Percentiles rank a stretch among this genome's conserved stretches.
Conservation (phyloP, 2,329 filamentous ascomycete species). For the Diaporthe australafricana region DNA sequence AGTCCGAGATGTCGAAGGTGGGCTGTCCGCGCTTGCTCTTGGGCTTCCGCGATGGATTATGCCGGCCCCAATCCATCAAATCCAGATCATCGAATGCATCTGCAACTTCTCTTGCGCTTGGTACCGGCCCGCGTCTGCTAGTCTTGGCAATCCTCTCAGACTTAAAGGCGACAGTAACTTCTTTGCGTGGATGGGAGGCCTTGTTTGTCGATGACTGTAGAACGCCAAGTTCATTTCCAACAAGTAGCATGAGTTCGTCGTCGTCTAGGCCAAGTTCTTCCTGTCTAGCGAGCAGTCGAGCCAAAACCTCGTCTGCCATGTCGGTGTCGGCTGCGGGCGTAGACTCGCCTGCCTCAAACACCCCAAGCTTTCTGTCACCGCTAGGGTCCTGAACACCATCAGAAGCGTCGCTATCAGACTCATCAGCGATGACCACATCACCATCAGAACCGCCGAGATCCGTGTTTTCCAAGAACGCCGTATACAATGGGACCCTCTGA, state of each 20-base stretch:
- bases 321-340: conserved; percentile 54
- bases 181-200: neutral
- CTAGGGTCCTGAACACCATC: conserved; percentile 46
- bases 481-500: conserved; percentile 39
- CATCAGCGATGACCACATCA: conserved; percentile 52
- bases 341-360: conserved; percentile 41
- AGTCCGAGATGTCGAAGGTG: conserved; percentile 70
- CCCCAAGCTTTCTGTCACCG: conserved; percentile 47
- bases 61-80: conserved; percentile 84
- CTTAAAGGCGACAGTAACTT: neutral
- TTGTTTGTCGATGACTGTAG: conserved; percentile 26
- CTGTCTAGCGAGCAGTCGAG: conserved; percentile 70
- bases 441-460: conserved; percentile 59
- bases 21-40: conserved; percentile 69
- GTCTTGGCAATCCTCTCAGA: neutral
- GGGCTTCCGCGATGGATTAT: conserved; percentile 69
- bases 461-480: conserved; percentile 46
- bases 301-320: conserved; percentile 71
- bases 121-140: conserved; percentile 37
- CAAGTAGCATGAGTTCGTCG: conserved; percentile 69
- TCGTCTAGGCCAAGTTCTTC: conserved; percentile 72
- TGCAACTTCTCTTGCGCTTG: conserved; percentile 54
- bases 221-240: conserved; percentile 44
- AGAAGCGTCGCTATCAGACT: conserved; percentile 55
- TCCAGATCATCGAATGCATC: conserved; percentile 78